Evolutionary conservation across 768 basidiomycete genomes (phyloP), one percentile per base, ranked within the genome.

Genomic region (Pleurotus tuber-regium): DNA sequence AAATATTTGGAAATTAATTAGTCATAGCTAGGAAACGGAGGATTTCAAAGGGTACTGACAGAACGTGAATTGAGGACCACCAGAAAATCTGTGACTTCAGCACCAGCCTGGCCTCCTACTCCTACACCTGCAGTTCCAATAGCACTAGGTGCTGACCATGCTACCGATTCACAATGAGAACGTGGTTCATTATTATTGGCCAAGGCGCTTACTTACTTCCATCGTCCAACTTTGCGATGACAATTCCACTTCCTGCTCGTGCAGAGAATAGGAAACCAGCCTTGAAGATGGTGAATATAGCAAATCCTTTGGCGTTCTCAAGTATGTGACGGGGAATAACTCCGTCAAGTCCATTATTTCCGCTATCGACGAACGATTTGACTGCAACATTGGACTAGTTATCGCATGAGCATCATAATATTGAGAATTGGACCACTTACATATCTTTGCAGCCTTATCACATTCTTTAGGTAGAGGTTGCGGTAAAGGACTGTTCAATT

Each of bases 111-210:
- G 16, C 87, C 83, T 42, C 96, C 97, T 3, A 95, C 72, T 0
- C 96, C 96, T 4, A 95, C 63, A 0, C 96, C 96, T 11, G 88
- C 96, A 2, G 91, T 86, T 21, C 94, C 95, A 39, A 99, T 96
- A 2, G 96, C 97, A 63, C 87, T 89, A 2, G 97, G 97, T 16
- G 94, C 85, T 29, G 90, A 92, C 95, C 95, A 99, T 30, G 81
- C 89, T 93, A 51, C 51, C 35, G 50, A 19, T 50, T 52, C 18
- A 54, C 21, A 23, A 30, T 23, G 5, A 54, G 50, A 19, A 48
- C 24, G 38, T 42, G 11, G 25, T 38, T 33, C 28, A 39, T 14
- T 23, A 41, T n/a, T 25, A 35, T 40, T 40, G 33, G 38, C 19
- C 16, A 43, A 39, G 19, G 51, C 35, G 52, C 24, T n/a, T 19